A percentile compares a stretch with the other conserved stretches of the same genome.
These are phyloP conservation scores for Myxozyma nipponensis DNA, from an alignment of 805 yeast species.

Conservation along the genomic window DNA sequence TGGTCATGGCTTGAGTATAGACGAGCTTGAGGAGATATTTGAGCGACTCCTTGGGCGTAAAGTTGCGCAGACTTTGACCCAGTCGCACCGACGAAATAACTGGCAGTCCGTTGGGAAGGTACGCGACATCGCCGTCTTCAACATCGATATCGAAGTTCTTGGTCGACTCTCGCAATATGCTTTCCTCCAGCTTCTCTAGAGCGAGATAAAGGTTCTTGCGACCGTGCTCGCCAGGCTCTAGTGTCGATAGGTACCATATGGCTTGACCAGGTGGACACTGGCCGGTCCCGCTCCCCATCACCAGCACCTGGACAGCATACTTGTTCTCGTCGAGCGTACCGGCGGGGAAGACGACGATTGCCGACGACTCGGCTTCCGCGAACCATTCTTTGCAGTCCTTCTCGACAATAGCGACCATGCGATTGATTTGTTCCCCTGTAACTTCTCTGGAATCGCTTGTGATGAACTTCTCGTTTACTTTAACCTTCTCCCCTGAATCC, in stretches of 20 bases:
- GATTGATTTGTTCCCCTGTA: conserved; percentile 56
- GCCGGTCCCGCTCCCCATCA: conserved; percentile 83
- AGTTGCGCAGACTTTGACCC: conserved; percentile 80
- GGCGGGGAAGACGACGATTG: conserved; percentile 91
- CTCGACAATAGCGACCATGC: conserved; percentile 77
- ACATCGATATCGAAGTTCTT: conserved; percentile 54
- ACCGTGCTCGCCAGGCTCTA: conserved; percentile 62
- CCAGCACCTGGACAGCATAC: conserved; percentile 77
- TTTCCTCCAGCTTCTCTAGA: conserved; percentile 68
- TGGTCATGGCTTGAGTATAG: conserved; percentile 21
- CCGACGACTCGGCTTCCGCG: conserved; percentile 73
- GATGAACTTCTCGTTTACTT: conserved; percentile 74
- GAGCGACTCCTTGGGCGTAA: conserved; percentile 60
- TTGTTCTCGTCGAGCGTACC: conserved; percentile 65
- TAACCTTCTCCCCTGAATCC: conserved; percentile 64
- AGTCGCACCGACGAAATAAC: conserved; percentile 75
- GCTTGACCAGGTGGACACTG: conserved; percentile 83
- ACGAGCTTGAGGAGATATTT: conserved; percentile 25
- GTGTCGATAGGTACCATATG: conserved; percentile 84
- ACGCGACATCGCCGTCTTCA: conserved; percentile 52
- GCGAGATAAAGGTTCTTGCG: conserved; percentile 78
- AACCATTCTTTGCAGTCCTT: conserved; percentile 92
- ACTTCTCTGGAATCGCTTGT: conserved; percentile 41
- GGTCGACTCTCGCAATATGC: conserved; percentile 74
- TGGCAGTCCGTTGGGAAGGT: conserved; percentile 58